Percentiles rank a stretch among this genome's conserved stretches.
Conservation (phyloP, 1,284 basidiomycete genomes). For the Cryptococcus neoformans region DNA sequence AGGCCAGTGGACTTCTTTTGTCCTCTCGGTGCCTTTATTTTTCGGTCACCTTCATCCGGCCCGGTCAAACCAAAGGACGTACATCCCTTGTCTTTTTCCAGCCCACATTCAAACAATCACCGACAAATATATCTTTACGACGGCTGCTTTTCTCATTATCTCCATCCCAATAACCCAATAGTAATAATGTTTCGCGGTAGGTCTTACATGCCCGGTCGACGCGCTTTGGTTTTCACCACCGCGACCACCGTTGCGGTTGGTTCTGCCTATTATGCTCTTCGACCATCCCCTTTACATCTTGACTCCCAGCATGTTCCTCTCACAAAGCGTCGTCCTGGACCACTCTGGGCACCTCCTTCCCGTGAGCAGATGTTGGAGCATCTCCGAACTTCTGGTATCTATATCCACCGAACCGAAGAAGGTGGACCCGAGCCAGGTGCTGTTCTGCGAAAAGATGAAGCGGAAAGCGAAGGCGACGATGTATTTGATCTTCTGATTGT, state of each 20-base stretch:
- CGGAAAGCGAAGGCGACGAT: conserved; percentile 50
- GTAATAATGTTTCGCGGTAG: conserved; percentile 27
- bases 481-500: conserved; percentile 85
- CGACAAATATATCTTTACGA: neutral
- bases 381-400: conserved; percentile 47
- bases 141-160: neutral
- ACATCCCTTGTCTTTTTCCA: neutral
- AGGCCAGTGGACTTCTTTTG: no score
- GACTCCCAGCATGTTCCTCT: conserved; percentile 22
- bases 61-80: neutral
- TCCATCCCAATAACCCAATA: neutral
- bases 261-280: conserved; percentile 21
- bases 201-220: conserved; percentile 20
- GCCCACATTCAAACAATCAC: neutral
- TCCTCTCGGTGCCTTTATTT: no score
- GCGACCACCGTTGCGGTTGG: conserved; percentile 26
- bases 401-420: conserved; percentile 33
- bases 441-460: conserved; percentile 28
- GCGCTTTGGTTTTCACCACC: conserved; percentile 19
- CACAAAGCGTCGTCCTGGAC: conserved; percentile 45
- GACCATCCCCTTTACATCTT: conserved; percentile 21
- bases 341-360: conserved; percentile 52
- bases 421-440: conserved; percentile 35
- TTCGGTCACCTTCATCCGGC: no score
- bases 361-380: conserved; percentile 52